Evolutionary conservation across 495 filamentous ascomycete species (phyloP).

Genomic region (Penicillium mononematosum): DNA sequence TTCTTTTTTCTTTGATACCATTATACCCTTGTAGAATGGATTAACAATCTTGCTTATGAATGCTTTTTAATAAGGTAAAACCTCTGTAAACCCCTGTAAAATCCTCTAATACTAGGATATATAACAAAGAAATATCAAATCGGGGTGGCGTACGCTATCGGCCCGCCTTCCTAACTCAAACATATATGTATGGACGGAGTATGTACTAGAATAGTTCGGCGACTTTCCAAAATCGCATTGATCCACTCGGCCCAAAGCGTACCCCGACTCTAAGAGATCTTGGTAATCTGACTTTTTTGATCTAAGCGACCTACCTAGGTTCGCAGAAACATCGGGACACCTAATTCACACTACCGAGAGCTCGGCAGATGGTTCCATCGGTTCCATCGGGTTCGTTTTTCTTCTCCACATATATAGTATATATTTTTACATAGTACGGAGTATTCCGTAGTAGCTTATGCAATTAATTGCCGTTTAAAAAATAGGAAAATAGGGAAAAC

Average conservation of each 20-base stretch:
- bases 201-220: neutral
- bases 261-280: neutral
- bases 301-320: too few relatives aligned
- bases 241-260: constrained; percentile 4
- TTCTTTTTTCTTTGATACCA: too few relatives aligned
- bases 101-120: neutral
- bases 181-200: too few relatives aligned
- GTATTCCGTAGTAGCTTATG: neutral
- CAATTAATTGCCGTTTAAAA: too few relatives aligned
- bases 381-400: neutral
- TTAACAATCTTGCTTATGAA: neutral
- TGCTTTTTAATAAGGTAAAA: neutral
- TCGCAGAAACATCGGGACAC: too few relatives aligned
- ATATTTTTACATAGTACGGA: too few relatives aligned
- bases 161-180: neutral
- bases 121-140: neutral
- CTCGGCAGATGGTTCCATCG: neutral
- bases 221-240: neutral
- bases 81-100: neutral
- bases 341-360: neutral
- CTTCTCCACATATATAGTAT: neutral
- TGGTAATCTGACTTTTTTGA: neutral
- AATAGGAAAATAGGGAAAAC: too few relatives aligned
- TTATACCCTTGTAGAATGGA: neutral
- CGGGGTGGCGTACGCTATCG: too few relatives aligned